These are phyloP conservation scores for Verbascum thapsus DNA, from an alignment of 257 asterid species.

Conservation along the genomic window DNA sequence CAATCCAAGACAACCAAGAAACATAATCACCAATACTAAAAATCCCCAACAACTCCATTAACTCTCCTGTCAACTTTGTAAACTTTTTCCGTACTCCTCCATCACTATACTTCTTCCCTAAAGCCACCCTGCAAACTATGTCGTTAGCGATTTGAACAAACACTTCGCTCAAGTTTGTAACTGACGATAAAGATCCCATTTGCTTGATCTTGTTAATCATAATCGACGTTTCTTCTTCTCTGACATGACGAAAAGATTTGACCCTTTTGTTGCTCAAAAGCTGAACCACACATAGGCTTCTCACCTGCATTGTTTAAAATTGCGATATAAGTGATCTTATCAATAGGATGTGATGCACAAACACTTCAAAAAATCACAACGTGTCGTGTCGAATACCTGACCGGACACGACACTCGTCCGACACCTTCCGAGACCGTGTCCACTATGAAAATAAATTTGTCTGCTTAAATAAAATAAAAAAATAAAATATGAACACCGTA, in stretches of 20 bases:
- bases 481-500: no score
- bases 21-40: conserved; percentile 28
- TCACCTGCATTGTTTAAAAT: neutral
- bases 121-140: conserved; percentile 18
- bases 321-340: no score
- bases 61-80: neutral
- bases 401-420: no score
- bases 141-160: conserved; percentile 14
- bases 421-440: no score
- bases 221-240: conserved; percentile 26
- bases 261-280: conserved; percentile 26
- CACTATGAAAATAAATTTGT: no score
- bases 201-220: conserved; percentile 16
- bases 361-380: no score
- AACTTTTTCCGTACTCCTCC: conserved; percentile 2
- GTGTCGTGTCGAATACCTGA: no score
- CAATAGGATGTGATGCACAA: no score
- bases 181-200: neutral
- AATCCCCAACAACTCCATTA: conserved; percentile 2
- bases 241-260: conserved; percentile 3
- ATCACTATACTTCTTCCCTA: conserved; percentile 24
- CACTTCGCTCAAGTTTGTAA: conserved; percentile 19
- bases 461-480: no score
- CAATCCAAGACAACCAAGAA: conserved; percentile 39
- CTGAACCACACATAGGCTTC: conserved; percentile 14